Base-by-base conservation (phyloP, 2,329 filamentous ascomycete species). In the Sporothrix dimorphospora region DNA sequence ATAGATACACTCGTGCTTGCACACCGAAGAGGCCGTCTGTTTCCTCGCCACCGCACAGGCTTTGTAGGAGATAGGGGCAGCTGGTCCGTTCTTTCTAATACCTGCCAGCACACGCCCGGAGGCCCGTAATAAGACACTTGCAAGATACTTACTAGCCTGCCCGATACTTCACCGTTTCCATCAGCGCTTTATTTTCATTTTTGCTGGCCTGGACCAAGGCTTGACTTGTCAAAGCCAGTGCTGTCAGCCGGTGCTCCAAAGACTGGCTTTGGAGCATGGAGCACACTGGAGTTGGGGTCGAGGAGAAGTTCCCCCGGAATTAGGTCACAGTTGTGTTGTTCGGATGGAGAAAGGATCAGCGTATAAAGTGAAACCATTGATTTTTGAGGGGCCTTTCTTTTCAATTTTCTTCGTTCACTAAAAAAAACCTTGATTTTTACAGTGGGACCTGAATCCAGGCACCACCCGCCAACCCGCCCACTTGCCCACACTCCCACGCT, bases 1-100 rank as follows among this genome's bases (percentile, higher is more conserved):
- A 57, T 19, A 57, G 9, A 34, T 34, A 4, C 21, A 11, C 8
- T 1, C 14, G n/a, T n/a, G n/a, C n/a, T n/a, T n/a, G 5, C 12
- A 57, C 55, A 38, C 55, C 27, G 30, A 59, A n/a, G 11, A 9
- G 16, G 34, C 27, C 5, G 55, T 38, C 30, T 59, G 4, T 27
- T n/a, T 42, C 59, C n/a, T 63, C 38, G 59, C 59, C 38, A 45
- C 59, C 59, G 38, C 59, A 63, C 59, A 63, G n/a, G 38, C 59
- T 42, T 11, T 61, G 34, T 42, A 61, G 4, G 34, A 61, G 9
- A 24, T 40, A 42, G 34, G 34, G 59, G 34, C 27, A 55, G 24
- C 49, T 61, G 57, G 57, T 24, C 57, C 19, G 57, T 19, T 61
- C 59, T 63, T 63, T 12, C n/a, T 63, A 14, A 38, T 4, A 42